Conservation (phyloP, 179 eudicot species). For the Camellia oleifera region DNA sequence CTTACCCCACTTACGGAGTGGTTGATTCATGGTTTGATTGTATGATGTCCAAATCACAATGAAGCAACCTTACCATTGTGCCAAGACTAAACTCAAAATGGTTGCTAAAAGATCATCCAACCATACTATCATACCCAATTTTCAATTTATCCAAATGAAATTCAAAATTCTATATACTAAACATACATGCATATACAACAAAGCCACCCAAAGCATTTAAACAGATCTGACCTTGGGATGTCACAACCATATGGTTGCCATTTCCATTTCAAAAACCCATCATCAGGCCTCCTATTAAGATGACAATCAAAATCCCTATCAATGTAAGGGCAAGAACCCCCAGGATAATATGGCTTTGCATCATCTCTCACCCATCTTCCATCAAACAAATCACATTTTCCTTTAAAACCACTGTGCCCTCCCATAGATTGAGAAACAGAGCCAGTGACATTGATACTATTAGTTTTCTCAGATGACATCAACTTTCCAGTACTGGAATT, state of each 20-base stretch:
- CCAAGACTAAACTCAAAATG: background rate
- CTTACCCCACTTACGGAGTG: too few species aligned
- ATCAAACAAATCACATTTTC: conserved; percentile 63
- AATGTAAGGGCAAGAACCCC: conserved; percentile 71
- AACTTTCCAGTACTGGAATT: background rate
- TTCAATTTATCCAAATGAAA: background rate
- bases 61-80: too few species aligned
- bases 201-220: background rate
- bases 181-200: background rate
- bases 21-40: too few species aligned
- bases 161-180: background rate
- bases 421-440: background rate
- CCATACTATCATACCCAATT: background rate
- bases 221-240: conserved; percentile 42
- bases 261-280: conserved; percentile 41
- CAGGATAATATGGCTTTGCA: conserved; percentile 59
- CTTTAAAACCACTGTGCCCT: conserved; percentile 1
- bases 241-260: conserved; percentile 58
- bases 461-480: background rate
- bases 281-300: conserved; percentile 54
- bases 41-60: too few species aligned
- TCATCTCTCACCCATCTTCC: conserved; percentile 83
- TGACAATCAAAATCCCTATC: conserved; percentile 80
- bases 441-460: background rate
- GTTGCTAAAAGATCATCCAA: background rate